These are phyloP conservation scores for Exophiala sp. DNA, from an alignment of 2,329 filamentous ascomycete genomes.

Conservation along the genomic window DNA sequence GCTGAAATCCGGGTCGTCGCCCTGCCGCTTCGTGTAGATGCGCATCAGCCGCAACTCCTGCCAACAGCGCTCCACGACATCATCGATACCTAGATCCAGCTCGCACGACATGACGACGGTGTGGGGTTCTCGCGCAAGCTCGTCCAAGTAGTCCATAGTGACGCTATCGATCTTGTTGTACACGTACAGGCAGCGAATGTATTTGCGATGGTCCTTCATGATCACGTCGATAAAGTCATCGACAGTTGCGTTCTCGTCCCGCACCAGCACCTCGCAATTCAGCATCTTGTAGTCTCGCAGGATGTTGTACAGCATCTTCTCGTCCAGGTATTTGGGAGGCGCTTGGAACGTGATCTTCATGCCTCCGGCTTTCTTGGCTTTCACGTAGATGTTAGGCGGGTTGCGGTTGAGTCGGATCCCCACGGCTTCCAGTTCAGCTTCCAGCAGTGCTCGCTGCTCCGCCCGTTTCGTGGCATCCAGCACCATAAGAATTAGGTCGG, in stretches of 20 bases:
- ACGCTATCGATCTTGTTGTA: slow-evolving; percentile 99
- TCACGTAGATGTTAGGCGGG: slow-evolving; percentile 95
- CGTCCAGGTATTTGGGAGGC: slow-evolving; percentile 84
- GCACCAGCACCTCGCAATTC: slow-evolving; percentile 91
- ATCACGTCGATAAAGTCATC: slow-evolving; percentile 99
- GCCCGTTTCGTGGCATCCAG: slow-evolving; percentile 94
- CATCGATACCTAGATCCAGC: slow-evolving; percentile 82
- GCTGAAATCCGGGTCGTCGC: slow-evolving; percentile 76
- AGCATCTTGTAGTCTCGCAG: slow-evolving; percentile 97
- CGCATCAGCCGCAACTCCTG: slow-evolving; percentile 83
- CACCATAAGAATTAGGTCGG: slow-evolving; percentile 90
- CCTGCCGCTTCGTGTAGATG: slow-evolving; percentile 95
- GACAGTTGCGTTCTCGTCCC: slow-evolving; percentile 90
- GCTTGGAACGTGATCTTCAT: slow-evolving; percentile 97
- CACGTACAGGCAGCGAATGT: slow-evolving; percentile 89
- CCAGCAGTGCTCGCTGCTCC: slow-evolving; percentile 81
- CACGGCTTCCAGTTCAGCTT: slow-evolving; percentile 89
- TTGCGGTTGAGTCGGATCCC: slow-evolving; percentile 89
- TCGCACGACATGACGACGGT: slow-evolving; percentile 98
- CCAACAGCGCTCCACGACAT: slow-evolving; percentile 94
- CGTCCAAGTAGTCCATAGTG: slow-evolving; percentile 86
- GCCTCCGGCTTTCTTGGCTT: slow-evolving; percentile 88
- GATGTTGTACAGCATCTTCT: slow-evolving; percentile 98
- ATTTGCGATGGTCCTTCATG: slow-evolving; percentile 98
- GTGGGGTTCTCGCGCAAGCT: slow-evolving; percentile 82